Base-by-base conservation (phyloP, 352 stramenopile species). In the Pythium monospermum region DNA sequence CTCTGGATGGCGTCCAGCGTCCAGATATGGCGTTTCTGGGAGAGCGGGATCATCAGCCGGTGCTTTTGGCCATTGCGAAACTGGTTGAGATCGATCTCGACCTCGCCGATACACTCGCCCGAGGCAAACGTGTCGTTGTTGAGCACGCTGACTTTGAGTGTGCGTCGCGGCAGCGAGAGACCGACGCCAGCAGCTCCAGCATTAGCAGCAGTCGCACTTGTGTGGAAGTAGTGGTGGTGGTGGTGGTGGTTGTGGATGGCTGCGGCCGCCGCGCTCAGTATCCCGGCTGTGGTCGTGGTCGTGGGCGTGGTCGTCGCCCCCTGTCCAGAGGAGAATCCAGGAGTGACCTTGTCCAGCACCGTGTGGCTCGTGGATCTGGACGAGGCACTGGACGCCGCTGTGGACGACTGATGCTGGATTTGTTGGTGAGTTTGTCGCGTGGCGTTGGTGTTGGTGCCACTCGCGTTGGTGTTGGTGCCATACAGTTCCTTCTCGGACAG, bases 71-170 rank as follows among this genome's bases (percentile, higher is more conserved):
- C 67, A 16, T 50, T 57, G 35, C 69, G 63, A 32, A 82, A 61
- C 37, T 66, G 57, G 22, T 61, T 60, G 45, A 84, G 36, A 23
- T 84, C 68, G 25, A 84, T 54, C 55, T 84, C 73, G 16, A 70
- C 63, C 27, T 80, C 66, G 36, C 70, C 73, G 28, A 84, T 58
- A 43, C 68, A 69, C 54, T 84, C 73, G 45, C 71, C 64, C 47
- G 70, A 64, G 26, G 68, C 68, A 35, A 81, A 64, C 56, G 66
- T 52, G 48, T 84, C 73, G 42, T 81, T 76, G 57, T 82, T 84
- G 56, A 73, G 61, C 46, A 84, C 73, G 35, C 55, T 60, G 28
- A 82, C 41, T 48, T 71, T 78, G 39, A 84, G 35, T 11, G 67
- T 80, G 27, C 58, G 67, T 8, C 58, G 58, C 12, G 50, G 50